Percentiles rank a stretch among this genome's conserved stretches.
Conservation (phyloP, 306 rosid species). For the Astragalus membranaceus region DNA sequence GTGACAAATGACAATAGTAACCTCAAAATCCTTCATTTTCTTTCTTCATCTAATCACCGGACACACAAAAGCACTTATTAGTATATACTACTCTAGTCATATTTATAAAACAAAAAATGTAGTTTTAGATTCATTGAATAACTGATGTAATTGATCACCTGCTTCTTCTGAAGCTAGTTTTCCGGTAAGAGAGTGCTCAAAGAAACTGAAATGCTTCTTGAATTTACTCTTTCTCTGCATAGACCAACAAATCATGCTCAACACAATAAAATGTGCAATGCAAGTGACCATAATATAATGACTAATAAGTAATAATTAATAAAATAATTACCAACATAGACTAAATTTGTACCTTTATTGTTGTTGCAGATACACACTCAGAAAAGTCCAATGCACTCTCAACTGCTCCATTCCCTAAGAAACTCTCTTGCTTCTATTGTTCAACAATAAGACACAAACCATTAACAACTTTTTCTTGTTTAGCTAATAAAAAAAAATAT, state of each 20-base stretch:
- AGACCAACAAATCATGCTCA: neutral
- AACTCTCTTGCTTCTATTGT: conserved; percentile 39
- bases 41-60: conserved; percentile 29
- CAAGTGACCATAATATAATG: neutral
- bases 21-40: conserved; percentile 29
- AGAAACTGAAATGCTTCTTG: conserved; percentile 43
- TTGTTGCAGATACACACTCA: conserved; percentile 58
- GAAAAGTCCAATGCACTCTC: conserved; percentile 44
- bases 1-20: neutral
- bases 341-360: conserved; percentile 38
- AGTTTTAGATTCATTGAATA: neutral
- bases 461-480: neutral
- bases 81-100: neutral
- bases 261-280: conserved; percentile 7
- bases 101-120: neutral
- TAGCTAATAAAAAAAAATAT: neutral
- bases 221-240: conserved; percentile 48
- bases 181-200: conserved; percentile 29
- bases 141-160: conserved; percentile 31
- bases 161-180: conserved; percentile 45
- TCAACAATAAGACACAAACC: neutral
- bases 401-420: conserved; percentile 42
- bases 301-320: neutral
- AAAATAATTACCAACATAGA: neutral
- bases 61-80: neutral